Evolutionary conservation across 2,329 filamentous ascomycete species (phyloP), one percentile per base, ranked within the genome.

Genomic region (Pyrenophora tritici-repentis): DNA sequence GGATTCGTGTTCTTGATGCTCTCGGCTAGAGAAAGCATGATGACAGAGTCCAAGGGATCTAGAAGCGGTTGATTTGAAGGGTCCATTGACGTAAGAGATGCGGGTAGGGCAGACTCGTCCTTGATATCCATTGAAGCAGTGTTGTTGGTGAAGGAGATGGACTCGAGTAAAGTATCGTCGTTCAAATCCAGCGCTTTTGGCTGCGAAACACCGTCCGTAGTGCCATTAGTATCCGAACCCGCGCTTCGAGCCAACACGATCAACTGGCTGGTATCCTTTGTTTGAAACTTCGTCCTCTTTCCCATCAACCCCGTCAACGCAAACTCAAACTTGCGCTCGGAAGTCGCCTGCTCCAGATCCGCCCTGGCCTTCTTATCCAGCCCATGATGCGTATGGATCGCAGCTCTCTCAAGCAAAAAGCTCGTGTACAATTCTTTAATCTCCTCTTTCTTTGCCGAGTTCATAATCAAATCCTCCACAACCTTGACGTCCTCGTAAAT

Each of bases 1-100:
- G 94, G 91, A 0, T 91, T 88, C 0, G 90, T 91, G 66, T 97
- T 96, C 55, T 89, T 95, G 53, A 97, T 85, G 0, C 91, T 96
- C 45, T 95, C 93, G 0, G 91, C 91, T 8, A 85, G 73, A 7
- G 80, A 79, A 1, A 99, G 83, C 7, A 99, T 80, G 20, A 96
- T 93, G 43, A 95, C 90, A 18, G 96, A 92, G 70, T 99, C 94
- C 6, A 97, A 78, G 2, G 93, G 86, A 3, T 86, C 80, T 1
- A 99, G 81, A 53, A 89, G 83, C 1, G 93, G 94, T 66, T 99
- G 94, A 12, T 89, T 79, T 26, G 91, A 85, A 0, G 92, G 89
- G 35, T 89, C 83, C 14, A 97, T 72, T 2, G 79, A 80, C 0
- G 79, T 79, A 24, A 99, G 75, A 3, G 80, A 74, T 2, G 78